Conservation (phyloP, 2,329 filamentous ascomycete species). For the Chaetothyriales sp. region DNA sequence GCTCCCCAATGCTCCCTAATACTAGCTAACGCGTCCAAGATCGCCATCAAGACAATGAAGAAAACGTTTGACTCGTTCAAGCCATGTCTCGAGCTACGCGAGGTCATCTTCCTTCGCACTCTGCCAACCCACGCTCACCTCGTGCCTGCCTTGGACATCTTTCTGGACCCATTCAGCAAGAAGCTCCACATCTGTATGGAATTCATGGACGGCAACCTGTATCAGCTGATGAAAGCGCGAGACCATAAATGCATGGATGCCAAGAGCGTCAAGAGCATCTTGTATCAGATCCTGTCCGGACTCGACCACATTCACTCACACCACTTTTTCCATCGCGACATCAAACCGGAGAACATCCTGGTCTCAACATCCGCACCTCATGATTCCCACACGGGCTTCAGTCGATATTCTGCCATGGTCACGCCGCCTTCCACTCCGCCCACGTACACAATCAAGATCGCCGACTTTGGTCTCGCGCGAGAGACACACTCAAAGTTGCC, state of each 20-base stretch:
- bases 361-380: conserved; percentile 79
- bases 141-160: conserved; percentile 95
- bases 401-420: conserved; percentile 81
- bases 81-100: conserved; percentile 81
- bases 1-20: conserved; percentile 2
- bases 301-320: conserved; percentile 95
- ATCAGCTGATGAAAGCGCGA: conserved; percentile 95
- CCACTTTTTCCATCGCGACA: conserved; percentile 96
- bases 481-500: conserved; percentile 93
- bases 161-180: conserved; percentile 87
- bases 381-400: conserved; percentile 73
- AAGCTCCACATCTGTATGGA: conserved; percentile 98
- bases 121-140: conserved; percentile 79
- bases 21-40: conserved; percentile 38
- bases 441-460: conserved; percentile 92
- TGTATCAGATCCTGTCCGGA: conserved; percentile 92
- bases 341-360: conserved; percentile 97
- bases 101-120: conserved; percentile 90
- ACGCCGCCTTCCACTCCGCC: conserved; percentile 92
- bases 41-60: conserved; percentile 99
- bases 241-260: conserved; percentile 91
- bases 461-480: conserved; percentile 92
- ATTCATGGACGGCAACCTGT: conserved; percentile 98
- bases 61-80: conserved; percentile 91
- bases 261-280: conserved; percentile 87